phyloP scores from a whole-genome alignment of 495 filamentous ascomycete species.

The Aspergillus steynii region DNA sequence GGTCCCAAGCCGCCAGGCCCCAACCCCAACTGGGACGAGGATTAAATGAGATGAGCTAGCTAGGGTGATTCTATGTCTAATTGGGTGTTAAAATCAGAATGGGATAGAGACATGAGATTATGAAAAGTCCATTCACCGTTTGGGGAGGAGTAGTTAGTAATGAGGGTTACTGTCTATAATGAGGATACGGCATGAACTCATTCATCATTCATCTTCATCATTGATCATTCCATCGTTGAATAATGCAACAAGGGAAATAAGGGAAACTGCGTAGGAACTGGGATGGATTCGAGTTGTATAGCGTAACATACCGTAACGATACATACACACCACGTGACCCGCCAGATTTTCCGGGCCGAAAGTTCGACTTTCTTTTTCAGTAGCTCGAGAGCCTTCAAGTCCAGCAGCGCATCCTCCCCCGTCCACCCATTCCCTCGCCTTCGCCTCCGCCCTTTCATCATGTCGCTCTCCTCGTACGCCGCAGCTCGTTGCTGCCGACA shows the following conservation, averaged over 20 bases:
- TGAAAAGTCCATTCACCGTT: conserved; percentile 13
- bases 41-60: conserved; percentile 51
- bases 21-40: conserved; percentile 98
- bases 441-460: conserved; percentile 23
- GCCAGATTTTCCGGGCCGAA: conserved; percentile 42
- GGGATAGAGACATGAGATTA: conserved; percentile 27
- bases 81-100: conserved; percentile 12
- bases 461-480: conserved; percentile 45
- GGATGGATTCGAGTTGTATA: too few relatives aligned
- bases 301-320: neutral
- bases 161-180: too few relatives aligned
- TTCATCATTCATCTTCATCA: too few relatives aligned
- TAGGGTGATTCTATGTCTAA: neutral
- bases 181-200: too few relatives aligned
- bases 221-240: too few relatives aligned
- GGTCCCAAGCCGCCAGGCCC: conserved; percentile 95
- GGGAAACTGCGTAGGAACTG: too few relatives aligned
- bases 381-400: conserved; percentile 14
- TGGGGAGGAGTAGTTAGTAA: too few relatives aligned
- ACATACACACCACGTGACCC: conserved; percentile 34
- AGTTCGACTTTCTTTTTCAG: conserved; percentile 32
- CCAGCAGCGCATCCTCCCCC: conserved; percentile 17
- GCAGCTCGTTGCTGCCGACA: conserved; percentile 50
- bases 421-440: conserved; percentile 7
- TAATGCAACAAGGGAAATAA: too few relatives aligned